These are phyloP conservation scores for Stagonosporopsis chrysanthemi DNA, from an alignment of 2,329 filamentous ascomycete genomes.

Conservation along the genomic window DNA sequence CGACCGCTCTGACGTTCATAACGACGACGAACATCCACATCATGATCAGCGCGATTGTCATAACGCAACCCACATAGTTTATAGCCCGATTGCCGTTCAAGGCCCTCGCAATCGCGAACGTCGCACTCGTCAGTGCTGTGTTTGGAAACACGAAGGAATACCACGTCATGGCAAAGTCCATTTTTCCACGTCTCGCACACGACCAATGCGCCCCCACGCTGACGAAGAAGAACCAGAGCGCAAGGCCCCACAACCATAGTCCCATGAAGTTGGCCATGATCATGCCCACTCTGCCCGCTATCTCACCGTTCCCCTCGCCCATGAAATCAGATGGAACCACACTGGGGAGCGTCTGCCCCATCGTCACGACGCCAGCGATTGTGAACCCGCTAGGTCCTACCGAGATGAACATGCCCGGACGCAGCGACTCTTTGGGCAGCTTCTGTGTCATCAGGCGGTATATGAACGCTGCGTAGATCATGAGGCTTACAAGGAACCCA, in stretches of 20 bases:
- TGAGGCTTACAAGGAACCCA: conserved; percentile 71
- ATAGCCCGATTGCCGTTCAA: conserved; percentile 59
- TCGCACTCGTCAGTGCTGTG: conserved; percentile 76
- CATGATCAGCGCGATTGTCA: conserved; percentile 70
- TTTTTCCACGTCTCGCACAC: conserved; percentile 65
- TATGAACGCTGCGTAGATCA: conserved; percentile 85
- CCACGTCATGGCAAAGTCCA: conserved; percentile 86
- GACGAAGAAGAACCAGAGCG: conserved; percentile 84
- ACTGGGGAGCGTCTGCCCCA: conserved; percentile 60
- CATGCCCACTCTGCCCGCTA: conserved; percentile 63
- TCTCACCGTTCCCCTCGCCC: conserved; percentile 58
- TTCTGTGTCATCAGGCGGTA: conserved; percentile 91
- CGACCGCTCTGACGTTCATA: conserved; percentile 75
- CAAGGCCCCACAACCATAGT: conserved; percentile 84
- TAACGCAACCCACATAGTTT: conserved; percentile 70
- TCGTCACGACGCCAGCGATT: conserved; percentile 65
- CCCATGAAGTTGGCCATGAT: conserved; percentile 69
- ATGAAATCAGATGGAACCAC: conserved; percentile 63
- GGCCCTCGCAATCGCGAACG: conserved; percentile 71
- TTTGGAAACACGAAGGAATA: conserved; percentile 85
- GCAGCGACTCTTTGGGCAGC: conserved; percentile 74
- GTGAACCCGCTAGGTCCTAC: conserved; percentile 79
- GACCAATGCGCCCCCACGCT: conserved; percentile 78
- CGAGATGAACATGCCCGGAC: conserved; percentile 85
- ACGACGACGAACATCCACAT: conserved; percentile 73